Base-by-base conservation (phyloP, 192 early-diverging fungal genomes). In the Coemansia sp. region DNA sequence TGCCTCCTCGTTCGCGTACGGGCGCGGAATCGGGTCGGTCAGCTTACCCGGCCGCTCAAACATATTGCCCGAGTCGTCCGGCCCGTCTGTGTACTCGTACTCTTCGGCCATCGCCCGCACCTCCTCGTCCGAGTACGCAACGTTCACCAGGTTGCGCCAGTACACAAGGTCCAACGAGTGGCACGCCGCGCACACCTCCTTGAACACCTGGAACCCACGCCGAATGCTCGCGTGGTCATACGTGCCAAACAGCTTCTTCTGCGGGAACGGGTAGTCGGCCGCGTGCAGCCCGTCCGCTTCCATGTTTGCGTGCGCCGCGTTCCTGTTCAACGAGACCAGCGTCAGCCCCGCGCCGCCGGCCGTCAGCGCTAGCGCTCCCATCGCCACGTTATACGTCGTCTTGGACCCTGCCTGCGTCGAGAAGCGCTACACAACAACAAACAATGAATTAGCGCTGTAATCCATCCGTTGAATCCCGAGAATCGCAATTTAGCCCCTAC, bases 121-220 rank as follows among this genome's bases (percentile, higher is more conserved):
- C 81, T 97, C 96, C 43, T 88, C 92, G 52, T 91, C 89, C 35
- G 93, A 89, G 84, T 95, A 94, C 25, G 89, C 88, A 12, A 98
- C 95, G 42, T 86, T 92, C n/a, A 98, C 87, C 54, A 98, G 81
- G 83, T 95, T 96, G 67, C 95, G 91, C 89, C 88, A 98, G 67
- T 92, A 84, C 58, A 98, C 87, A 47, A 88, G 89, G 35, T 96
- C 89, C 63, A 98, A 85, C 21, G 95, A 95, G 83, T 98, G 96
- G 82, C 96, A 98, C 27, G 94, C 90, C 40, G 95, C 84, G 74
- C 96, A 98, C 59, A 98, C 91, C 69, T 98, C 96, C 83, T 90
- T 92, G 87, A 96, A 98, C 11, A 98, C 96, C 75, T 95, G 95
- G 85, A 93, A 98, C 62, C 96, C 96, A 80, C 95, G 94, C 58